Conservation (phyloP, 768 basidiomycete genomes). For the Mycena olivaceomarginata region DNA sequence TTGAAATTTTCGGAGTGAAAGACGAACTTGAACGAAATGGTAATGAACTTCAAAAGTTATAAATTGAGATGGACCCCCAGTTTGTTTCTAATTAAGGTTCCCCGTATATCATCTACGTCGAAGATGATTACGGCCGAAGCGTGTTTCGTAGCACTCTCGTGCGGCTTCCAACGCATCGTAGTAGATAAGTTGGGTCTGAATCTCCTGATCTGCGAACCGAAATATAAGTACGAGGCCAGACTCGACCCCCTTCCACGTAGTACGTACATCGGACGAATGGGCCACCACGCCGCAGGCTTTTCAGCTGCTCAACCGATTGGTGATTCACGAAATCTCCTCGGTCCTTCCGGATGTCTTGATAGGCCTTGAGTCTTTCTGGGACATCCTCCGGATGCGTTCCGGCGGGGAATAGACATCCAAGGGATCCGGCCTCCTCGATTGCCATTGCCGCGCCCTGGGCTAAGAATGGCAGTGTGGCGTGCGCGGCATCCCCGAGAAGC, state of each 20-base stretch:
- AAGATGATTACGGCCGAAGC: conserved; percentile 9
- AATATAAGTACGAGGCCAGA: background rate
- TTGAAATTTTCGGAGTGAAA: too few relatives aligned
- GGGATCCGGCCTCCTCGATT: conserved; percentile 45
- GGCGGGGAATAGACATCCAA: conserved; percentile 28
- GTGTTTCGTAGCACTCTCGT: conserved; percentile 14
- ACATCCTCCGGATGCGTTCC: conserved; percentile 33
- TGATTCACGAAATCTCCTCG: conserved; percentile 28
- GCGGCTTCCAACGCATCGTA: conserved; percentile 32
- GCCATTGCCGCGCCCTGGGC: conserved; percentile 52
- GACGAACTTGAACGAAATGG: too few relatives aligned
- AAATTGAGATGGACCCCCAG: too few relatives aligned
- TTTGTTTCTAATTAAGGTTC: too few relatives aligned
- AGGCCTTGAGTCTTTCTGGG: conserved; percentile 20
- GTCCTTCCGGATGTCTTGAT: conserved; percentile 21
- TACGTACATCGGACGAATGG: background rate
- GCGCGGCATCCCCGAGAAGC: conserved; percentile 43
- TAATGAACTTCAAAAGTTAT: too few relatives aligned
- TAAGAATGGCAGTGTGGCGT: conserved; percentile 48
- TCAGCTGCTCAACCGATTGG: conserved; percentile 21
- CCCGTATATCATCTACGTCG: too few relatives aligned
- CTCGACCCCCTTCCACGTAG: background rate
- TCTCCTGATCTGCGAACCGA: background rate
- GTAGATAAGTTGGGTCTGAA: conserved; percentile 6
- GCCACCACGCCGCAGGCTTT: background rate